Evolutionary conservation across 2,329 filamentous ascomycete species (phyloP), one percentile per base, ranked within the genome.

Genomic region (Neofusicoccum laricinum): DNA sequence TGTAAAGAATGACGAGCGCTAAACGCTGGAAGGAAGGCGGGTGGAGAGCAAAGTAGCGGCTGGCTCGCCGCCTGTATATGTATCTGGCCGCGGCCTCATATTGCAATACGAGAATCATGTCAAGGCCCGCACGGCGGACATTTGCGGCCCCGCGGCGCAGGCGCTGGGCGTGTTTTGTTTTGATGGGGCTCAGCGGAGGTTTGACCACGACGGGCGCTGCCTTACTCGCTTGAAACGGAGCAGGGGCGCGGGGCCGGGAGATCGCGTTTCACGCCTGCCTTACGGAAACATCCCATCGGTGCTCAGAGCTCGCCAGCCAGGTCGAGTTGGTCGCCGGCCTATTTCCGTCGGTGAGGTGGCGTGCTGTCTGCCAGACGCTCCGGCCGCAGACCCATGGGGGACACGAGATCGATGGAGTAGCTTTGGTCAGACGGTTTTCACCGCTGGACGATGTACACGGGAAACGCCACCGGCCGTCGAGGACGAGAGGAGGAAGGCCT

Each of bases 151-250:
- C 41, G 57, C 43, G 57, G 34, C 19, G 45, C 25, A 49, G 30
- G 40, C 30, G 15, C 58, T 50, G 15, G 58, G 58, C 58, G 46
- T 61, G 58, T 61, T 61, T 61, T 49, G 58, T 61, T 49, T 61
- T 30, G 43, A 61, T 61, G 58, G 58, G 58, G 45, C 45, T 49
- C 58, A 49, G 43, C 58, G 58, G 58, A 34, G 15, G 34, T 32
- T 61, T 61, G 58, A 7, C 58, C 32, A n/a, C 10, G 32, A n/a
- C 17, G 43, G 55, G 40, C 12, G 40, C 2, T 7, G 40, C 41
- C 58, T 36, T 61, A 50, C 46, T 61, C 58, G 58, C 17, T 61
- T 61, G 58, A 61, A 61, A 61, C 58, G 45, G 58, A 40, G 32
- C 43, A 61, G 43, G 58, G 55, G 41, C 30, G 30, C 55, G 55